Evolutionary conservation across 2,329 filamentous ascomycete genomes (phyloP), one percentile per base, ranked within the genome.

Genomic region (Ophiostoma tasmaniense): DNA sequence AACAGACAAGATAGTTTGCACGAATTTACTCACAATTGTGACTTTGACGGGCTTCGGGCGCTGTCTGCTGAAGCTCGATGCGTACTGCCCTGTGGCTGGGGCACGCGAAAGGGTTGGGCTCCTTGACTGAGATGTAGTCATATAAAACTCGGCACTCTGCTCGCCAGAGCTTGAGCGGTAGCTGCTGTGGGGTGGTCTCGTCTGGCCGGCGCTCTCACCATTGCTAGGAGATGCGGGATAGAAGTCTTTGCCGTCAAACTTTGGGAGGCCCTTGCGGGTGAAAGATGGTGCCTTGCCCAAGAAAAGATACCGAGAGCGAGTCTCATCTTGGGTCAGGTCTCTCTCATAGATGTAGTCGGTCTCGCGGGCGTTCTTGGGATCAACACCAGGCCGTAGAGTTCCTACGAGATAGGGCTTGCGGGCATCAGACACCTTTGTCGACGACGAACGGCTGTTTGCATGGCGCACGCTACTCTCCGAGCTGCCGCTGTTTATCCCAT

Each of bases 171-270:
- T 22, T 22, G 20, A 22, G 8, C 30, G 30, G 8, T 64, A 20
- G 20, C 61, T 33, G 8, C 10, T 20, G 33, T n/a, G 61, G 11
- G 33, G 22, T 25, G 20, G 20, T 25, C 20, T 20, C 8, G 33
- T 22, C 33, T 37, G 61, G 33, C 30, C 33, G 5, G 20, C 4
- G 61, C 3, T 1, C 35, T 22, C 1, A 14, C 13, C 55, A n/a
- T 64, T 68, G 13, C 25, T 35, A 1, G 85, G 84, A 0, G 86
- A 87, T 2, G 84, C 78, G 37, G 83, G 84, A 71, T 88, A 89
- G 73, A 89, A 89, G 74, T 88, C 82, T 75, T 86, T 87, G 30
- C 87, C 86, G 72, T 89, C 86, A 73, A 87, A 89, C 75, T 86
- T 88, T 42, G 87, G 86, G 55, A 88, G 77, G 1, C 85, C 84